phyloP scores from a whole-genome alignment of 805 yeast genomes.

The Myxozyma sirexii region DNA sequence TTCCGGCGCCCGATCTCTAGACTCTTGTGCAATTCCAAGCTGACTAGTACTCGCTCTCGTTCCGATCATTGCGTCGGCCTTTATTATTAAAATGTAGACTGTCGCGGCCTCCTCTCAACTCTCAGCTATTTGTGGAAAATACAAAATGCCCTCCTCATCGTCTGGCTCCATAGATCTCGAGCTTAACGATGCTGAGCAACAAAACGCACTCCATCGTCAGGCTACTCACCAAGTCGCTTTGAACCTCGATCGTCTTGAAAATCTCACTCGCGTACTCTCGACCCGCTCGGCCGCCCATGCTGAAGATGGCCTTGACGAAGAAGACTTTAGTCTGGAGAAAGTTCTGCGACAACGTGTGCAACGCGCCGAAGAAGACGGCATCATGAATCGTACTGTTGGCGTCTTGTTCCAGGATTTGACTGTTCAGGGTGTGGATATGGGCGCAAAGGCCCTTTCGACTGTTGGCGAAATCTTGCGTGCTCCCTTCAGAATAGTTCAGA shows the following conservation, averaged over 20 bases:
- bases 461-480: constrained; percentile 46
- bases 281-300: constrained; percentile 36
- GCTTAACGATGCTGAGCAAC: constrained; percentile 5
- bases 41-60: neutral
- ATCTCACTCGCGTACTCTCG: constrained; percentile 37
- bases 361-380: constrained; percentile 40
- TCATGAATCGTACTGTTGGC: constrained; percentile 43
- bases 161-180: constrained; percentile 2
- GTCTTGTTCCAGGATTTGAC: constrained; percentile 45
- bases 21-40: neutral
- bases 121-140: too few relatives aligned
- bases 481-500: constrained; percentile 21
- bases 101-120: too few relatives aligned
- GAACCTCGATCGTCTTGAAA: constrained; percentile 27
- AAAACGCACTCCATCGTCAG: neutral
- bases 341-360: constrained; percentile 37
- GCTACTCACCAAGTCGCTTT: constrained; percentile 2
- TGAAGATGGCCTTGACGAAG: constrained; percentile 36
- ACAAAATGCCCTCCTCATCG: neutral
- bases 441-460: constrained; percentile 52
- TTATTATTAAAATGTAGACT: too few relatives aligned
- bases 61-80: too few relatives aligned
- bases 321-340: constrained; percentile 41
- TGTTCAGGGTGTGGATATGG: constrained; percentile 51
- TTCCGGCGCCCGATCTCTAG: neutral